Conservation (phyloP, 2,329 filamentous ascomycete genomes). For the Epichloe typhina region DNA sequence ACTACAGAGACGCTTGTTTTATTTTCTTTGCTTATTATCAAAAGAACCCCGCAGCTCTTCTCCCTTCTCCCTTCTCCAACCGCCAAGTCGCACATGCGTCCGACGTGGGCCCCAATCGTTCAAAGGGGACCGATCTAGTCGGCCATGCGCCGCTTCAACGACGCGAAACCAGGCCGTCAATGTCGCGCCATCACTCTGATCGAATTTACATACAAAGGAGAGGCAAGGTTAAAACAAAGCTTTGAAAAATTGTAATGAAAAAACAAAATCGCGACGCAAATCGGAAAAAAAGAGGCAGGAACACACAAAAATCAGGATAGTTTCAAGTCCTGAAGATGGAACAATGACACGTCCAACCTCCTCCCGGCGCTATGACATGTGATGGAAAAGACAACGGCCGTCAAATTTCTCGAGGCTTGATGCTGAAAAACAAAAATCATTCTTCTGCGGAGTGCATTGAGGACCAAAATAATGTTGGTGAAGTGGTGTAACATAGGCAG, state of each 20-base stretch:
- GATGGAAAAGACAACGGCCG: background rate
- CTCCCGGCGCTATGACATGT: background rate
- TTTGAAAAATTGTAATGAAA: background rate
- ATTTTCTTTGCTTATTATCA: background rate
- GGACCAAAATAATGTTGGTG: background rate
- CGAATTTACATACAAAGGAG: slow-evolving; percentile 1
- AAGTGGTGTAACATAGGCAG: background rate
- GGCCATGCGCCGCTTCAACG: background rate
- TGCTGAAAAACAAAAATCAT: background rate
- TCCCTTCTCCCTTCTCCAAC: background rate
- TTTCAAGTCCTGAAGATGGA: background rate
- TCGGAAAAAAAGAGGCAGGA: slow-evolving; percentile 1
- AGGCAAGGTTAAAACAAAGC: background rate
- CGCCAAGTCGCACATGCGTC: background rate
- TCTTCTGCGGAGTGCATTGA: background rate
- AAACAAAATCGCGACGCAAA: background rate
- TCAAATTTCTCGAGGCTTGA: background rate
- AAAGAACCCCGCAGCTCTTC: background rate
- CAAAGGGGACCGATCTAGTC: background rate
- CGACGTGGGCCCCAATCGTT: background rate
- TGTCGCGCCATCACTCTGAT: slow-evolving; percentile 7
- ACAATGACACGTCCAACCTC: slow-evolving; percentile 1
- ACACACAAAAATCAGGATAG: background rate
- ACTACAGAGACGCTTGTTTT: background rate
- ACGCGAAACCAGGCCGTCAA: background rate